Evolutionary conservation across 164 flowering plant genomes (phyloP), one percentile per base, ranked within the genome.

Genomic region (Umbilicus rupestris): DNA sequence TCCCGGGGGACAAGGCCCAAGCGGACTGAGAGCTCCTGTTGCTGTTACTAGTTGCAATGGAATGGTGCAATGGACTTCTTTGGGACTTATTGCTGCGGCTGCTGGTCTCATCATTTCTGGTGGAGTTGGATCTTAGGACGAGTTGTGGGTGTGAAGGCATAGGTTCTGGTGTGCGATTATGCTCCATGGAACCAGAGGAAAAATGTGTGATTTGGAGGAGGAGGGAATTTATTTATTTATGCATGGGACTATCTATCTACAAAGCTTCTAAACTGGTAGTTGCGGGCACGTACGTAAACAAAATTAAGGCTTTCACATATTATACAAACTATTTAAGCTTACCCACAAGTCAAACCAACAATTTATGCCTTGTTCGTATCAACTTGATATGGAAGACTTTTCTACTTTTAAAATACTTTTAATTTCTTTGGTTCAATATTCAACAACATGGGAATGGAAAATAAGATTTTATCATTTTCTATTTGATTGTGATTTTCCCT

Each of bases 1-100:
- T 66, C 7, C 91, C 89, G 0, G 93, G 88, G 3, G 93, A 90
- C 63, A 89, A 74, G 0, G 93, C 93, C 96, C 93, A 89, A 1
- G 96, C 93, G 3, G 87, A 55, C 31, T 55, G 19, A 28, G 60
- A 26, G 19, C 31, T 30, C 33, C 15, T 55, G 14, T 3, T 3
- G 4, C 15, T 10, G 28, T 55, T 55, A 55, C 7, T 14, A 3
- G 60, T 12, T 2, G 60, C 28, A 28, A 26, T 28, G 31, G 55
- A 49, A 49, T 49, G 9, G 9, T 24, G 59, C 14, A 6, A 24
- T 28, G 60, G 60, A 19, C 60, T 55, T 15, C 60, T 55, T 12
- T 55, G 60, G 16, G 60, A 28, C 60, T n/a, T n/a, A n/a, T n/a
- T n/a, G n/a, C n/a, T n/a, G n/a, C n/a, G n/a, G n/a, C n/a, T n/a